Conservation (phyloP, 225 moss, liverwort and hornwort species). For the Pseudoscleropodium purum region DNA sequence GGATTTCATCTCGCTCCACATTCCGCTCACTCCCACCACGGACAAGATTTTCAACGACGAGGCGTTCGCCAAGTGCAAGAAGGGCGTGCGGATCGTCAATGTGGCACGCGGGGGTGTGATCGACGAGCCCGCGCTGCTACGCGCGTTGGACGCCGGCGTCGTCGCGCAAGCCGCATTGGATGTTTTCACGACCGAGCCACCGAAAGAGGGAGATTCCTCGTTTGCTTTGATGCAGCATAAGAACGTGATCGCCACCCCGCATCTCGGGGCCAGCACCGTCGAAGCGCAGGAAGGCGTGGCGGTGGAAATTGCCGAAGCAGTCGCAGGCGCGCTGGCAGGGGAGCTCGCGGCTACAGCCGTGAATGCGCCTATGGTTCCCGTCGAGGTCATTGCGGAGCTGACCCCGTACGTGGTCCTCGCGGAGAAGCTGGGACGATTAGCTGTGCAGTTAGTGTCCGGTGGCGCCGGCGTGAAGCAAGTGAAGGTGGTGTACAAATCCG, state of each 20-base stretch:
- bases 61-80: slow-evolving; percentile 65
- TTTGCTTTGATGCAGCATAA: slow-evolving; percentile 51
- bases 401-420: slow-evolving; percentile 73
- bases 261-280: slow-evolving; percentile 84
- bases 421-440: slow-evolving; percentile 77
- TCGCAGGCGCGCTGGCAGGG: slow-evolving; percentile 87
- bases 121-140: slow-evolving; percentile 78
- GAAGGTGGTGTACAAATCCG: slow-evolving; percentile 69
- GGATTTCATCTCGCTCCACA: slow-evolving; percentile 89
- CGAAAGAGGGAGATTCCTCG: slow-evolving; percentile 42
- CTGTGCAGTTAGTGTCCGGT: slow-evolving; percentile 81
- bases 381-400: slow-evolving; percentile 78
- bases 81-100: slow-evolving; percentile 76
- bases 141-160: slow-evolving; percentile 69
- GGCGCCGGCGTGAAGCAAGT: slow-evolving; percentile 80
- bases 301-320: slow-evolving; percentile 93
- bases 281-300: slow-evolving; percentile 99
- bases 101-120: slow-evolving; percentile 96
- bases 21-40: slow-evolving; percentile 81
- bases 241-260: slow-evolving; percentile 81
- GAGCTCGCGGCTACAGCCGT: slow-evolving; percentile 95
- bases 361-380: slow-evolving; percentile 96
- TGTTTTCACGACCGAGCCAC: slow-evolving; percentile 86
- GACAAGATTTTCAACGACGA: slow-evolving; percentile 75
- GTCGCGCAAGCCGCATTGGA: slow-evolving; percentile 96